Conservation (phyloP, 257 asterid genomes). For the Solanum medicagineum region DNA sequence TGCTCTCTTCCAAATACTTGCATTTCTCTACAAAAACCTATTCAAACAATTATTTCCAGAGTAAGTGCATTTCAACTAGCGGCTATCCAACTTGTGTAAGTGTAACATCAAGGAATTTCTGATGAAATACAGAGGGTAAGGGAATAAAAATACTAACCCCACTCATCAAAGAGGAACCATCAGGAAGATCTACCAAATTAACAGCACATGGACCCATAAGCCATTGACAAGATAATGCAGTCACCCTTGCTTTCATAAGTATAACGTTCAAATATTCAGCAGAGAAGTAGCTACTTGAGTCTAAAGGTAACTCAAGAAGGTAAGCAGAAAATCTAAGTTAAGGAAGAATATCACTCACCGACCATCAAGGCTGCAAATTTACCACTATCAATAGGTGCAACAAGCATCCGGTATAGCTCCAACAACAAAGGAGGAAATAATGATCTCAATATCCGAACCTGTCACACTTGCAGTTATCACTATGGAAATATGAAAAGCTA, state of each 20-base stretch:
- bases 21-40: slow-evolving; percentile 82
- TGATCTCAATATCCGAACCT: slow-evolving; percentile 56
- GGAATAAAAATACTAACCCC: slow-evolving; percentile 37
- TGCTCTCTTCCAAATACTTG: slow-evolving; percentile 90
- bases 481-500: neutral
- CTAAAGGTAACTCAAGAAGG: neutral
- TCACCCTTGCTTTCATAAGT: slow-evolving; percentile 68
- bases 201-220: slow-evolving; percentile 77
- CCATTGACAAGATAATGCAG: slow-evolving; percentile 82
- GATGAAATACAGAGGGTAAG: neutral
- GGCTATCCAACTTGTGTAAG: neutral
- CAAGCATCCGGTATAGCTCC: slow-evolving; percentile 51
- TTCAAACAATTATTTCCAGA: neutral
- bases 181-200: slow-evolving; percentile 53
- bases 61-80: neutral
- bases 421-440: slow-evolving; percentile 58
- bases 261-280: neutral
- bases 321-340: neutral
- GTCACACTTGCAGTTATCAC: neutral
- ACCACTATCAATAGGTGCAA: slow-evolving; percentile 67
- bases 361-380: slow-evolving; percentile 67
- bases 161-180: slow-evolving; percentile 55
- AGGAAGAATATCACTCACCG: slow-evolving; percentile 38
- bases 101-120: neutral
- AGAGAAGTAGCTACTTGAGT: neutral